Base-by-base conservation (phyloP, 23 red algal species). In the Gracilaria domingensis region DNA sequence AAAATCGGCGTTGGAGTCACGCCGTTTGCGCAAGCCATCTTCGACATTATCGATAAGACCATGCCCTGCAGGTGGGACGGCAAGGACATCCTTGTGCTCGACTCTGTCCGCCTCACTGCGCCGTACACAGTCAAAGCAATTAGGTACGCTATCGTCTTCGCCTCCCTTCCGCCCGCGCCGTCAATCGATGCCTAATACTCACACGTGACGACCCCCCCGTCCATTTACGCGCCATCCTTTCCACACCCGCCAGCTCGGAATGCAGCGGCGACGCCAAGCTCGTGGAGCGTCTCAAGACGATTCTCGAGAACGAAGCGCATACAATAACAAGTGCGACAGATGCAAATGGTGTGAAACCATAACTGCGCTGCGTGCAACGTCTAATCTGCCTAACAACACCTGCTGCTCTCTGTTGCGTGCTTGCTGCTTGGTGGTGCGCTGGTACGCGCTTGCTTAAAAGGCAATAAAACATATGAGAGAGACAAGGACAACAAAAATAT, bases 31-130 rank as follows among this genome's bases (percentile, higher is more conserved):
- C 93, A 95, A 47, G 83, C 79, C 16, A 66, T 95, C n/a, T 95
- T 95, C 37, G 93, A 95, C 65, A 60, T 83, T 24, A 55, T 95
- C 23, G 93, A 77, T 20, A 95, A 88, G 29, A 95, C 93, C 2
- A 51, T 95, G 55, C 93, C 84, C 36, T 90, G 93, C 78, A 64
- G 26, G 26, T 95, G 93, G 93, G 80, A 95, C 32, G 84, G 66
- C 4, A 65, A 83, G 35, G 85, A 72, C 25, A 95, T 95, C 37
- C 47, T 95, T 18, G 76, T 95, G 23, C 65, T 95, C 11, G 93
- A 89, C 51, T 72, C 93, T 1, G 93, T 95, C 3, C 85, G 84
- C 33, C 78, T 95, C 54, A 38, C 53, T 5, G 45, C 79, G 5
- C 93, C 93, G 44, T 95, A 95, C 66, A 66, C 77, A 33, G 81